These are phyloP conservation scores for Luffa aegyptiaca DNA, from an alignment of 306 rosid species.

Conservation along the genomic window DNA sequence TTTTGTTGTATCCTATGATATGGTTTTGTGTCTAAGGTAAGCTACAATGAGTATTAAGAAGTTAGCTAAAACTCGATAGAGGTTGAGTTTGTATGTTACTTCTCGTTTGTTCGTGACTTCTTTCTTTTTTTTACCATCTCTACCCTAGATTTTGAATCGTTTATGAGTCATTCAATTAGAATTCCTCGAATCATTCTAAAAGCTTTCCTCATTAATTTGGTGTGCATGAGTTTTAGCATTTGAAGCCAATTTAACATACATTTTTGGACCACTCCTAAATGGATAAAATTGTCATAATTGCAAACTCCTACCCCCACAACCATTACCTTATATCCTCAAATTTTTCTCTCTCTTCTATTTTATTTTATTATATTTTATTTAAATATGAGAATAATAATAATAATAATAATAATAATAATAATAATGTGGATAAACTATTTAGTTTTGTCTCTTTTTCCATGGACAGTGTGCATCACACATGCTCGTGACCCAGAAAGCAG, in stretches of 20 bases:
- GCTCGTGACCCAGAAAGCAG: conserved; percentile 29
- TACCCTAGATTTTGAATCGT: background rate
- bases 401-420: background rate
- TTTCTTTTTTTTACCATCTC: background rate
- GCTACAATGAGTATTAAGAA: too few relatives aligned
- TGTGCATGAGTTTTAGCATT: background rate
- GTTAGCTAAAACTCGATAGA: too few relatives aligned
- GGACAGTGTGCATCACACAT: conserved; percentile 52
- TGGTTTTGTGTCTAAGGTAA: background rate
- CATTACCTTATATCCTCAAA: background rate
- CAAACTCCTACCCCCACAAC: conserved; percentile 6
- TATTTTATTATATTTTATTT: too few relatives aligned
- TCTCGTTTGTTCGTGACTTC: too few relatives aligned
- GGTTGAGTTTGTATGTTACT: too few relatives aligned
- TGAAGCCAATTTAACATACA: conserved; percentile 2
- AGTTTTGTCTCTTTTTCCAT: conserved; percentile 24
- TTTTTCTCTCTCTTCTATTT: background rate
- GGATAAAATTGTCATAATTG: conserved; percentile 24
- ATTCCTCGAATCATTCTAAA: background rate
- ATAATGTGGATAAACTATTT: conserved; percentile 4
- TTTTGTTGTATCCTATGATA: too few relatives aligned
- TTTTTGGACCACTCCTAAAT: conserved; percentile 17
- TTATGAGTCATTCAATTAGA: background rate
- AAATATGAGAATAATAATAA: background rate
- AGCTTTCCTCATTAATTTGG: background rate